Conservation (phyloP, 805 yeast genomes). For the Cyberlindnera nakhonratchasimensis region DNA sequence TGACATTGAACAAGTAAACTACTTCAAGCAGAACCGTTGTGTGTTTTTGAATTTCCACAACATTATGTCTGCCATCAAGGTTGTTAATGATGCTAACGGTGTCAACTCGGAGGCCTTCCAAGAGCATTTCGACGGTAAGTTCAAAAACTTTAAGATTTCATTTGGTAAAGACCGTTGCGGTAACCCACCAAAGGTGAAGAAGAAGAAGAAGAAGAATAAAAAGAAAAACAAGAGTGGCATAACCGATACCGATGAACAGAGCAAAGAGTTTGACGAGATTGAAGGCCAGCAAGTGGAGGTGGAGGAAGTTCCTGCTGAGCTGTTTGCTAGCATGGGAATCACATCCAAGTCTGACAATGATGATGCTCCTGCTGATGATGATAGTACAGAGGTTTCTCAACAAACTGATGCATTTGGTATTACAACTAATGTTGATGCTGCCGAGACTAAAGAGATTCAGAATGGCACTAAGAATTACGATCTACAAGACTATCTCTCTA, state of each 20-base stretch:
- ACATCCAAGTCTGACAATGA: conserved; percentile 11
- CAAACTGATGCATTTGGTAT: conserved; percentile 22
- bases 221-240: conserved; percentile 2
- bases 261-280: conserved; percentile 2
- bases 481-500: conserved; percentile 10
- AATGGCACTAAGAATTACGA: conserved; percentile 1
- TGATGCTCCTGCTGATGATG: conserved; percentile 1
- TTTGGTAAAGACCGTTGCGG: conserved; percentile 83
- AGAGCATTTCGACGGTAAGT: conserved; percentile 41
- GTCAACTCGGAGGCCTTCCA: conserved; percentile 34
- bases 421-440: conserved; percentile 7
- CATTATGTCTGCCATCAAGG: conserved; percentile 58
- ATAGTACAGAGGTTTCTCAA: background rate
- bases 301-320: conserved; percentile 22
- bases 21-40: conserved; percentile 63
- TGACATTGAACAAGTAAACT: conserved; percentile 72
- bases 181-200: conserved; percentile 55
- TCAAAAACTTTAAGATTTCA: conserved; percentile 52
- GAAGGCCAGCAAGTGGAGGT: conserved; percentile 12
- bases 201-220: conserved; percentile 32
- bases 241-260: background rate
- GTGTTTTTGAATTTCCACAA: conserved; percentile 71
- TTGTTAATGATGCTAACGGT: conserved; percentile 56
- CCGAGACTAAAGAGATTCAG: conserved; percentile 3
- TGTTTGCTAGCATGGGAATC: conserved; percentile 27